Evolutionary conservation across 2,329 filamentous ascomycete genomes (phyloP), one percentile per base, ranked within the genome.

Genomic region (Didymella arachidicola): DNA sequence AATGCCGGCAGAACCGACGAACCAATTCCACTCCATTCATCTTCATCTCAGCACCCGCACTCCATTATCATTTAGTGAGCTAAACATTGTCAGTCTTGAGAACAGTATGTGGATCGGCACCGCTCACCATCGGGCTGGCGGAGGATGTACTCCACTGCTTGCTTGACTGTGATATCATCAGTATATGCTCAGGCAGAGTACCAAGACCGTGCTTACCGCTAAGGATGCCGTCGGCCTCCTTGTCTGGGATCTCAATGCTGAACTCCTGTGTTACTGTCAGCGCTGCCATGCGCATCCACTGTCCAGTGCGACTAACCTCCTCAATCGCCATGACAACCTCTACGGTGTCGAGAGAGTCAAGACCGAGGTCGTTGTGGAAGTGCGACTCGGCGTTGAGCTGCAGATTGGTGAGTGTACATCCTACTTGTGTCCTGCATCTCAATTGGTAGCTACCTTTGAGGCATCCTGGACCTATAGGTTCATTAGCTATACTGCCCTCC

Each of bases 281-380:
- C 53, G 27, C 51, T 63, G 42, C 27, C 42, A 51, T 19, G 19
- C 44, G 38, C 63, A 14, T 39, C 7, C 22, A 45, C 25, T 43
- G 27, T n/a, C 41, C 44, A 36, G 26, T 50, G 57, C 64, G 54
- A 70, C 79, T 66, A 81, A 93, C 90, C 89, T 99, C 95, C 87
- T 99, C 95, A 81, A 99, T 98, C 68, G 95, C 95, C 95, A 99
- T 99, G 73, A 99, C 95, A 69, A 99, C 95, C 86, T 99, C 95
- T 65, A 99, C 95, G 65, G 95, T 97, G 80, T 99, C 95, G 80
- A 99, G 87, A 82, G 91, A 96, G 84, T 99, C 95, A 74, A 99
- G 85, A 67, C 93, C 95, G 65, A 99, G 90, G 82, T 99, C 94
- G 80, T 97, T 98, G 77, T 92, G 86, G 82, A 99, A 99, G 86